phyloP scores from a whole-genome alignment of 352 stramenopile genomes.

The Pythium monospermum region DNA sequence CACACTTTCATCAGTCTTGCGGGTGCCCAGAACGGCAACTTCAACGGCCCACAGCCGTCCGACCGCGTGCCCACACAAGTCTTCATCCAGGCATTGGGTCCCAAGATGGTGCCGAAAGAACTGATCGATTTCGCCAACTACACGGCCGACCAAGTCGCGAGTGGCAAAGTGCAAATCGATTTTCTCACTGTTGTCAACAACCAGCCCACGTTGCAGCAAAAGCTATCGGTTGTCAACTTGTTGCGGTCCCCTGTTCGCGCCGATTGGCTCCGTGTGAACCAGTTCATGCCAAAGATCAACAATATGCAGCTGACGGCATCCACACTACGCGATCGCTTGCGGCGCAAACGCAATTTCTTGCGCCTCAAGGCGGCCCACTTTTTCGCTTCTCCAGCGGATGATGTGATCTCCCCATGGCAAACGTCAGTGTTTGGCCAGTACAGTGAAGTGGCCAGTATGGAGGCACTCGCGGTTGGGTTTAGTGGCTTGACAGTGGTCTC shows the following conservation, averaged over 20 bases:
- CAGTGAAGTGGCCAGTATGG: constrained; percentile 21
- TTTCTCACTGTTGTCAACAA: constrained; percentile 26
- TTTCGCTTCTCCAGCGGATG: constrained; percentile 30
- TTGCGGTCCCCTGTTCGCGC: constrained; percentile 22
- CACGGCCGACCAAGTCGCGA: constrained; percentile 10
- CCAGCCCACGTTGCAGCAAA: constrained; percentile 25
- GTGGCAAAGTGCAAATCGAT: constrained; percentile 32
- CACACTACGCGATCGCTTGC: constrained; percentile 14
- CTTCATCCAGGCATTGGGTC: constrained; percentile 29
- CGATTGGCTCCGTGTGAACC: constrained; percentile 26
- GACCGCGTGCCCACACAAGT: constrained; percentile 28
- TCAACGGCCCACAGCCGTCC: constrained; percentile 36
- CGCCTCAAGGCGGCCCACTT: constrained; percentile 25
- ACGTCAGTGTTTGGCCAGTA: constrained; percentile 27
- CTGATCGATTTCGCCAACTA: constrained; percentile 37
- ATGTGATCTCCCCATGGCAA: constrained; percentile 40
- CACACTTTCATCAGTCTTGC: constrained; percentile 41
- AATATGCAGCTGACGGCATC: constrained; percentile 23
- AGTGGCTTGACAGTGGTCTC: constrained; percentile 27
- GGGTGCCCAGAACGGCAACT: constrained; percentile 42
- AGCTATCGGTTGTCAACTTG: constrained; percentile 41
- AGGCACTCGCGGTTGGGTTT: constrained; percentile 28
- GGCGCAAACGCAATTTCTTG: constrained; percentile 32
- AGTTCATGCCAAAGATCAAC: constrained; percentile 34
- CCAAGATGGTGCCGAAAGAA: constrained; percentile 19